Evolutionary conservation across 768 basidiomycete species (phyloP).

Genomic region (Tylopilus vinaceipallidus): DNA sequence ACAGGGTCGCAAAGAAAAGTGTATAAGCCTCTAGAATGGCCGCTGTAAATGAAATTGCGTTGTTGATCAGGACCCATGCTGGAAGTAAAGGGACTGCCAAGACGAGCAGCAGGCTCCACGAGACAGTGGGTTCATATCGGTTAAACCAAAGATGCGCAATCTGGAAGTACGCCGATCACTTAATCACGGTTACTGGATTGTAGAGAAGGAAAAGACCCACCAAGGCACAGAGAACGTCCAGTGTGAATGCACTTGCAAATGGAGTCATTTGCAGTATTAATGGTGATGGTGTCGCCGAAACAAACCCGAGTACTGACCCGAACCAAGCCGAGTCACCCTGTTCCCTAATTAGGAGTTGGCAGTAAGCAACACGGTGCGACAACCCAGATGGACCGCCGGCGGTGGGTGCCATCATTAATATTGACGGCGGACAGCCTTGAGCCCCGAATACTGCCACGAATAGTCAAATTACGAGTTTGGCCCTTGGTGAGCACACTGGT

Average conservation of each 20-base stretch:
- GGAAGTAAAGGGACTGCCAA: conserved; percentile 13
- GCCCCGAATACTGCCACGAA: not conserved
- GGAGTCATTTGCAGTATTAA: conserved; percentile 9
- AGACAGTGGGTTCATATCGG: conserved; percentile 14
- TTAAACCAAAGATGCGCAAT: conserved; percentile 18
- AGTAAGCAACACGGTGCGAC: no score
- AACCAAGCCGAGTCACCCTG: not conserved
- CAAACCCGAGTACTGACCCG: no score
- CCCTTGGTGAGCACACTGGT: not conserved
- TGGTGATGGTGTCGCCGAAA: not conserved
- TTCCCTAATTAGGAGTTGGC: conserved; percentile 10
- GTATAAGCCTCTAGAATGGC: conserved; percentile 14
- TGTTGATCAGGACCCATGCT: conserved; percentile 8
- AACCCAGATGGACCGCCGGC: no score
- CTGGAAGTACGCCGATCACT: conserved; percentile 2
- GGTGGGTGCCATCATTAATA: no score
- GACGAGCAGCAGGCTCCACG: conserved; percentile 13
- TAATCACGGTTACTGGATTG: not conserved
- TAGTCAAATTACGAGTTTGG: not conserved
- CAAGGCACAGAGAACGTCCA: conserved; percentile 21
- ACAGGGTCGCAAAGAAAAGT: conserved; percentile 19
- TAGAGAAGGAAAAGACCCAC: conserved; percentile 1
- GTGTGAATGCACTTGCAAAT: not conserved
- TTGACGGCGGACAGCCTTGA: no score
- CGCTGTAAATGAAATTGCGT: not conserved